phyloP scores from a whole-genome alignment of 2,329 filamentous ascomycete genomes.

The Thielaviopsis ethacetica region DNA sequence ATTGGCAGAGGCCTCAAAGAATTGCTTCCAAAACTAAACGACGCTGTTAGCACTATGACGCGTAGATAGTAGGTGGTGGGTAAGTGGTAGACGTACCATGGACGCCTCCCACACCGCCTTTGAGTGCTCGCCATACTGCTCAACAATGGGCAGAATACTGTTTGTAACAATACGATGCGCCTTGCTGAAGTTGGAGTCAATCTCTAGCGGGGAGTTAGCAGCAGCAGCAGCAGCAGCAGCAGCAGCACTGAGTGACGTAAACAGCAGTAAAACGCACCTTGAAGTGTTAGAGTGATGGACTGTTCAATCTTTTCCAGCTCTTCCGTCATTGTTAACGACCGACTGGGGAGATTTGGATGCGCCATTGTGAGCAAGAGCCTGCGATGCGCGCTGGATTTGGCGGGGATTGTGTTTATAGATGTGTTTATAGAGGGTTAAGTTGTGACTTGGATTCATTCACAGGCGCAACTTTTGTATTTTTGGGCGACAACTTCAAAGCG shows the following conservation, averaged over 20 bases:
- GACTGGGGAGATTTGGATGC: constrained; percentile 29
- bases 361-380: constrained; percentile 25
- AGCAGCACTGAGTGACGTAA: not conserved
- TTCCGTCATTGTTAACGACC: constrained; percentile 67
- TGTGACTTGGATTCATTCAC: not conserved
- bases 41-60: not conserved
- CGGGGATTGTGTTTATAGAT: not conserved
- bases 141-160: constrained; percentile 81
- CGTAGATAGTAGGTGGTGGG: not conserved
- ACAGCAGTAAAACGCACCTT: constrained; percentile 40
- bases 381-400: not conserved
- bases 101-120: constrained; percentile 92
- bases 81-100: constrained; percentile 41
- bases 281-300: constrained; percentile 86
- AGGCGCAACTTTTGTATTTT: not conserved
- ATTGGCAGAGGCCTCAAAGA: constrained; percentile 96
- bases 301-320: constrained; percentile 94
- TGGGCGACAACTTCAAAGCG: not conserved
- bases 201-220: constrained; percentile 42
- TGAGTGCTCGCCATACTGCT: constrained; percentile 89
- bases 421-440: too few species aligned
- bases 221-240: not conserved
- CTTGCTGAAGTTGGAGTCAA: constrained; percentile 95
- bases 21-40: constrained; percentile 92
- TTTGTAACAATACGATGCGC: constrained; percentile 92